Evolutionary conservation across 83 land plant genomes (phyloP).

Genomic region (Thuja plicata): DNA sequence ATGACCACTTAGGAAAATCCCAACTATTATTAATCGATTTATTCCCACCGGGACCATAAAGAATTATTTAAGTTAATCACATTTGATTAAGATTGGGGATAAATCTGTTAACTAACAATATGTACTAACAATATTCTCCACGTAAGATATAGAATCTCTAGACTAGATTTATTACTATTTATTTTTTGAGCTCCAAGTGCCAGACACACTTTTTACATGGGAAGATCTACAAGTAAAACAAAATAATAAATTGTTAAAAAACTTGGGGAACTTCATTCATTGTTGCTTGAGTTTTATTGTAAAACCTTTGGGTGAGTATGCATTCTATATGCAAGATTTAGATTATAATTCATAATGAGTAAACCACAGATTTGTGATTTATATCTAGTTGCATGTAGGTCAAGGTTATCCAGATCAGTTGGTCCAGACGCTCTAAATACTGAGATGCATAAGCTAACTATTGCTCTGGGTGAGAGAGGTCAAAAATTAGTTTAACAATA

Average conservation of each 20-base stretch:
- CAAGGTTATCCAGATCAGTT: no score
- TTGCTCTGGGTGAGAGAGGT: slow-evolving; percentile 50
- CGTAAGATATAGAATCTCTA: background rate
- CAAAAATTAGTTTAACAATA: slow-evolving; percentile 67
- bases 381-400: no score
- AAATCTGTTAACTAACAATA: no score
- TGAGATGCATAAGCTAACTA: slow-evolving; percentile 66
- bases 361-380: background rate
- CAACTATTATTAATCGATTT: no score
- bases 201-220: slow-evolving; percentile 96
- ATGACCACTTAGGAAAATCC: no score
- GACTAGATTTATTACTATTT: background rate
- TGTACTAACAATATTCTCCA: background rate
- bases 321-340: background rate
- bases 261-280: slow-evolving; percentile 90
- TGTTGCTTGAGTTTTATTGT: slow-evolving; percentile 85
- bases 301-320: slow-evolving; percentile 73
- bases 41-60: no score
- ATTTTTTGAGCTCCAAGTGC: slow-evolving; percentile 38
- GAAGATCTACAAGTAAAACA: slow-evolving; percentile 88
- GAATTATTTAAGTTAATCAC: no score
- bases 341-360: background rate
- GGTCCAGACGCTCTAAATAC: slow-evolving; percentile 51
- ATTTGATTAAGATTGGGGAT: no score
- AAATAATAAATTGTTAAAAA: slow-evolving; percentile 85